A percentile compares a stretch with the other conserved stretches of the same genome.
Evolutionary conservation across 495 filamentous ascomycete species (phyloP).

Genomic region (Aspergillus sclerotioniger): DNA sequence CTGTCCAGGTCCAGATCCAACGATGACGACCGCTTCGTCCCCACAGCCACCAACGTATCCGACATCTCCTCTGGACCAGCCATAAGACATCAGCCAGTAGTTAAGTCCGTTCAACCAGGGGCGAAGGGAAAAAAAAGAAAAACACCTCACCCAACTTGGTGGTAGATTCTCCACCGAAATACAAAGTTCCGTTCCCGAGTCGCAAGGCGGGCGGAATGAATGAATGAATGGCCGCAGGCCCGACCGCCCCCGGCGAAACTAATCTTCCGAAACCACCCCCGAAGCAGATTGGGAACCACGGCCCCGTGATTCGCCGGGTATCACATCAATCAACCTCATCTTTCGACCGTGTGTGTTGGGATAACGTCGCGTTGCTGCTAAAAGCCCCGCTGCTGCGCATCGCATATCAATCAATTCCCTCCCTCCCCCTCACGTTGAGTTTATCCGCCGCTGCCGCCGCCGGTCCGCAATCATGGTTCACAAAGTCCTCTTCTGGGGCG

Average conservation of each 20-base stretch:
- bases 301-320: slow-evolving; percentile 38
- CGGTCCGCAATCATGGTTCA: slow-evolving; percentile 50
- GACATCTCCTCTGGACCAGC: slow-evolving; percentile 6
- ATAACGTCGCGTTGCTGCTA: not conserved
- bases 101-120: not conserved
- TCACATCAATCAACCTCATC: slow-evolving; percentile 25
- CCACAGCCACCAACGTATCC: not conserved
- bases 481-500: slow-evolving; percentile 93
- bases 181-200: too few species aligned
- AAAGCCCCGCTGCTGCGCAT: not conserved
- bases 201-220: too few species aligned
- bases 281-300: slow-evolving; percentile 35
- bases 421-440: not conserved
- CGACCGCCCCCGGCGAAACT: slow-evolving; percentile 19
- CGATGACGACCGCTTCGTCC: slow-evolving; percentile 24
- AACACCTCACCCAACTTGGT: too few species aligned
- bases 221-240: too few species aligned
- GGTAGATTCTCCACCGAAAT: too few species aligned
- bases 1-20: slow-evolving; percentile 31
- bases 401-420: not conserved
- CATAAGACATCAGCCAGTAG: not conserved
- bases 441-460: slow-evolving; percentile 9
- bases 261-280: slow-evolving; percentile 24
- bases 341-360: slow-evolving; percentile 7
- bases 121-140: too few species aligned